These are phyloP conservation scores for Pythium chondricola DNA, from an alignment of 352 stramenopile genomes.

Conservation along the genomic window DNA sequence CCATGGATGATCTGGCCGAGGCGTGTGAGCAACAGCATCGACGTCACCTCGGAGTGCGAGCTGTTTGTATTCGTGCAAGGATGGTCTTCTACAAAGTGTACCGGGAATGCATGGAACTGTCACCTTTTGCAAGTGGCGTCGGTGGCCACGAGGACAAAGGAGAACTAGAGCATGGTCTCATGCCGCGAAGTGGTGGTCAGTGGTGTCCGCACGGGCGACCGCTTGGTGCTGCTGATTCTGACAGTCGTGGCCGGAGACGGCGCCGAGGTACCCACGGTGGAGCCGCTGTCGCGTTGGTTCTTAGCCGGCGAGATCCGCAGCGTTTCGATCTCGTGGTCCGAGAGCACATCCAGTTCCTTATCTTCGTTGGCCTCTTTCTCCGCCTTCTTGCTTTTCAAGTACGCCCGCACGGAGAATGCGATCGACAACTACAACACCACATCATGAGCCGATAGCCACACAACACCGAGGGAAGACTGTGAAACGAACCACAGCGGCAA, in stretches of 20 bases:
- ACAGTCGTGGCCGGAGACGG: constrained; percentile 2
- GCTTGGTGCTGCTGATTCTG: constrained; percentile 1
- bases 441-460: too few relatives aligned
- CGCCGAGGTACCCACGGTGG: background rate
- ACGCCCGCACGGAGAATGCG: constrained; percentile 19
- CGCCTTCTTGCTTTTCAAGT: constrained; percentile 23
- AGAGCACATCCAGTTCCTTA: constrained; percentile 11
- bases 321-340: constrained; percentile 17
- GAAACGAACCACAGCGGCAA: constrained; percentile 23
- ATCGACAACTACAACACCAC: constrained; percentile 17
- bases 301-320: constrained; percentile 20
- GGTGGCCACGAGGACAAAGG: too few relatives aligned
- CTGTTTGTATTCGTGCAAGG: too few relatives aligned
- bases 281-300: constrained; percentile 1
- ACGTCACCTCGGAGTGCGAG: too few relatives aligned
- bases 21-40: too few relatives aligned
- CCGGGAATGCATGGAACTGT: too few relatives aligned
- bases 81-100: too few relatives aligned
- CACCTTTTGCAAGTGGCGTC: too few relatives aligned
- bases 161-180: constrained; percentile 20
- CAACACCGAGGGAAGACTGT: too few relatives aligned
- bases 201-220: constrained; percentile 11
- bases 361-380: constrained; percentile 8
- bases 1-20: too few relatives aligned
- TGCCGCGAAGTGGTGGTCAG: constrained; percentile 11